Evolutionary conservation across 257 asterid species (phyloP), one percentile per base, ranked within the genome.

Genomic region (Solanum commersonii): DNA sequence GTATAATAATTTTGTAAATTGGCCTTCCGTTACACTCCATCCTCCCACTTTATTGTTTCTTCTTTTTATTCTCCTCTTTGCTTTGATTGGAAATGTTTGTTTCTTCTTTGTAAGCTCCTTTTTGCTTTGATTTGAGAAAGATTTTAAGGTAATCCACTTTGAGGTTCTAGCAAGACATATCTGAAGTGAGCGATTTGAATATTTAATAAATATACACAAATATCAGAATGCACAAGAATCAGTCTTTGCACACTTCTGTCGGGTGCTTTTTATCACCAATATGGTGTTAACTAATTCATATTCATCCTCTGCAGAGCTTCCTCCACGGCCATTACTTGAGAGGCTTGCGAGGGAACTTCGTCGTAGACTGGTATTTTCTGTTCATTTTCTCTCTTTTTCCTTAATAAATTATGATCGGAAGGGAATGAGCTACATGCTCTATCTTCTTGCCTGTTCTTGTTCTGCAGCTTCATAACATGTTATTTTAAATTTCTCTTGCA

Each of bases 301-400:
- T 29, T 49, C 60, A 29, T 81, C 70, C 34, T 87, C 76, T 60
- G 91, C 95, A 96, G 98, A 95, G 93, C 99, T 95, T 84, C 99
- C 99, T 88, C 98, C 99, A 37, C 89, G 96, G 37, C 98, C 94
- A 3, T 91, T 96, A 89, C 98, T 96, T 25, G 99, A 96, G 96
- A 94, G 93, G 90, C 94, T 96, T 89, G 98, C 97, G 16, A 94
- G 85, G 88, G 99, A 95, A 88, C 95, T 96, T 44, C 93, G 98
- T 25, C 93, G 96, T 10, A 90, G 95, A 38, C 91, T 96, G 98
- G 99, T 96, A 94, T 27, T 84, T 71, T 81, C 68, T 4, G 40
- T 81, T 81, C 85, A 81, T 46, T 40, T 46, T 81, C 70, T 31
- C 42, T 29, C 40, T 9, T 29, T 27, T 46, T 29, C 68, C 63